phyloP scores from a whole-genome alignment of 2,329 filamentous ascomycete genomes.

The Diaporthe vaccinii region DNA sequence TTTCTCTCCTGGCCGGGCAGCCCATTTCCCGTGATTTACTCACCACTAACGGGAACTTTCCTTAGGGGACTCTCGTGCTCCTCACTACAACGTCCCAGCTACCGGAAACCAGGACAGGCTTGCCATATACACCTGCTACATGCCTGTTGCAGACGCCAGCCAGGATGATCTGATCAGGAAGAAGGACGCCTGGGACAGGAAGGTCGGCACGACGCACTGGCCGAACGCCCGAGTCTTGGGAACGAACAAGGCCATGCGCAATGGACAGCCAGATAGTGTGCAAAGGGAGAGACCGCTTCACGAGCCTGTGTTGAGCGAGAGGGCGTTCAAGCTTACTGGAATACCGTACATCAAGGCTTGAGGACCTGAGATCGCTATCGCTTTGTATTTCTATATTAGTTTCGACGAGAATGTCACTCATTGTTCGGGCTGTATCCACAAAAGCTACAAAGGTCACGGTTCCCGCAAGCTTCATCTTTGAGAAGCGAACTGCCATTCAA shows the following conservation, averaged over 20 bases:
- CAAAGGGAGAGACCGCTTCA: conserved; percentile 55
- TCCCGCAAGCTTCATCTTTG: neutral
- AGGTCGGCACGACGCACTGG: conserved; percentile 59
- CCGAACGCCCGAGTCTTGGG: conserved; percentile 51
- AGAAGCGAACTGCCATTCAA: neutral
- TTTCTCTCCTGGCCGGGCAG: neutral
- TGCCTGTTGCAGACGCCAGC: conserved; percentile 54
- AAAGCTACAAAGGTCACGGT: neutral
- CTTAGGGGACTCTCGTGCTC: conserved; percentile 38
- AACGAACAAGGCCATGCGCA: conserved; percentile 41
- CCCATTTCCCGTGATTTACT: conserved; percentile 44
- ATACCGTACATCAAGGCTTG: conserved; percentile 56
- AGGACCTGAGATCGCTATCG: neutral
- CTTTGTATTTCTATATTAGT: neutral
- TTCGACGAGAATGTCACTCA: neutral
- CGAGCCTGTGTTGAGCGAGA: conserved; percentile 55
- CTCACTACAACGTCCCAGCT: conserved; percentile 57
- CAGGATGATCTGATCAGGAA: conserved; percentile 58
- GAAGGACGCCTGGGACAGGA: conserved; percentile 55
- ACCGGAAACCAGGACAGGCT: conserved; percentile 49
- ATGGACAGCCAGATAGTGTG: conserved; percentile 49
- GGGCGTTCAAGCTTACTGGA: conserved; percentile 60
- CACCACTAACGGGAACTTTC: neutral
- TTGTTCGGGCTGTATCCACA: too few species aligned
- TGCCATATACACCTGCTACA: conserved; percentile 56